A percentile compares a stretch with the other conserved stretches of the same genome.
phyloP scores from a whole-genome alignment of 768 basidiomycete genomes.

The Tulasnella sp. region DNA sequence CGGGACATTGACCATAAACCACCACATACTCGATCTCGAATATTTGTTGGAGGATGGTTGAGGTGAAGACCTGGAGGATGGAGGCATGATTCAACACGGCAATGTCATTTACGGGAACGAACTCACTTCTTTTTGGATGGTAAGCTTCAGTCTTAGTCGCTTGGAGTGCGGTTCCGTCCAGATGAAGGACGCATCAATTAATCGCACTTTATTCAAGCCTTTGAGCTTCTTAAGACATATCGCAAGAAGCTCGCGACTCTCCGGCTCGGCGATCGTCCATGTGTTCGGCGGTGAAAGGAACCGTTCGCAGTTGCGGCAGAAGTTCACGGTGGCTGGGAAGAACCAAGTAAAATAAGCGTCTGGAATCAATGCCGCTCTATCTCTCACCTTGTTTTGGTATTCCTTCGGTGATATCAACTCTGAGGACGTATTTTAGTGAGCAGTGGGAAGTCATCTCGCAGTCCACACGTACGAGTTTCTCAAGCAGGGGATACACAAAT shows the following conservation, averaged over 20 bases:
- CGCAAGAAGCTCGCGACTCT: slow-evolving; percentile 86
- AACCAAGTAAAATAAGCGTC: neutral
- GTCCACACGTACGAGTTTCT: slow-evolving; percentile 59
- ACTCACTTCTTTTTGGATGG: slow-evolving; percentile 93
- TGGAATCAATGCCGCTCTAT: neutral
- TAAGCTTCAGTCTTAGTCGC: slow-evolving; percentile 80
- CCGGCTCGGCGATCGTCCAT: slow-evolving; percentile 78
- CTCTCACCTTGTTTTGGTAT: slow-evolving; percentile 81
- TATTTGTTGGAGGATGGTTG: slow-evolving; percentile 92
- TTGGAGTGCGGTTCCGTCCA: slow-evolving; percentile 99
- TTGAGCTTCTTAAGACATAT: slow-evolving; percentile 93
- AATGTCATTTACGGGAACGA: neutral
- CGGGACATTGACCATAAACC: slow-evolving; percentile 88
- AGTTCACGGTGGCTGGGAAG: slow-evolving; percentile 66
- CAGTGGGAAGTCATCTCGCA: neutral
- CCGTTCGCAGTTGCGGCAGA: slow-evolving; percentile 91
- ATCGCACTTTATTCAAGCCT: slow-evolving; percentile 81
- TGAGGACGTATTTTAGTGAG: slow-evolving; percentile 24
- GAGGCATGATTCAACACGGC: neutral
- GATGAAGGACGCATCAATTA: slow-evolving; percentile 97
- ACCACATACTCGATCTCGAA: slow-evolving; percentile 96
- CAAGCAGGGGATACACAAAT: slow-evolving; percentile 79
- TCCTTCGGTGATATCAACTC: slow-evolving; percentile 94
- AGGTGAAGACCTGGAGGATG: slow-evolving; percentile 59
- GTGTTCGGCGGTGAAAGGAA: slow-evolving; percentile 81